Evolutionary conservation across 371 early-diverging fungal genomes (phyloP).

Genomic region (Mortierella sp.): DNA sequence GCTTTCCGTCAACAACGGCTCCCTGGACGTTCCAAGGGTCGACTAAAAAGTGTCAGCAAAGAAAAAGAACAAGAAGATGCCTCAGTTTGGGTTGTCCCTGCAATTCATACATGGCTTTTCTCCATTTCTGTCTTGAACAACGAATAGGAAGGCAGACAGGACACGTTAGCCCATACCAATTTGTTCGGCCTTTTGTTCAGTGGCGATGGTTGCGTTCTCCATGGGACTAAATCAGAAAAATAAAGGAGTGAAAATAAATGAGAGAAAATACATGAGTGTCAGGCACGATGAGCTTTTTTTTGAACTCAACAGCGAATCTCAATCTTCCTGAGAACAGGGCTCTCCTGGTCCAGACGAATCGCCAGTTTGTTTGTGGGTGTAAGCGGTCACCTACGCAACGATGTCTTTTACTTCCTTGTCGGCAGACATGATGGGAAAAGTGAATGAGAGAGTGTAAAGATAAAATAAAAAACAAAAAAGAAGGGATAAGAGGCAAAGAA

Average conservation of each 20-base stretch:
- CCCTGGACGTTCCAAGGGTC: constrained; percentile 99
- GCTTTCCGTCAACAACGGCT: constrained; percentile 89
- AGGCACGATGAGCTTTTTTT: background rate
- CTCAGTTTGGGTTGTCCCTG: background rate
- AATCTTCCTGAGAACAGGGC: constrained; percentile 10
- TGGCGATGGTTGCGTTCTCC: constrained; percentile 39
- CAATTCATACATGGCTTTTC: too few relatives aligned
- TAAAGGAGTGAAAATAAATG: background rate
- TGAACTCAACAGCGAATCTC: constrained; percentile 9
- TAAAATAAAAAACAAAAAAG: background rate
- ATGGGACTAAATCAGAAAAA: constrained; percentile 33
- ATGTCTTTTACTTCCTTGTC: constrained; percentile 48
- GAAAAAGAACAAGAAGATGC: background rate
- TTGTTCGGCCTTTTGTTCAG: constrained; percentile 44
- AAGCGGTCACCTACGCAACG: constrained; percentile 26
- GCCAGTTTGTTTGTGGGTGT: background rate
- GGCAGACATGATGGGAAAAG: constrained; percentile 37
- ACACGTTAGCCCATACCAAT: constrained; percentile 27
- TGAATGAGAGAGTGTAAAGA: background rate
- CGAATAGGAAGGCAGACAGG: background rate
- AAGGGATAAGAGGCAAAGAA: background rate
- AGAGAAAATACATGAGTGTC: background rate
- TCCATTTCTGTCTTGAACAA: background rate
- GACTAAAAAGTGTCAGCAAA: constrained; percentile 60
- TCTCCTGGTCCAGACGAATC: background rate